A percentile compares a stretch with the other conserved stretches of the same genome.
These are phyloP conservation scores for Metschnikowia corniflorae DNA, from an alignment of 805 yeast genomes.

Conservation along the genomic window DNA sequence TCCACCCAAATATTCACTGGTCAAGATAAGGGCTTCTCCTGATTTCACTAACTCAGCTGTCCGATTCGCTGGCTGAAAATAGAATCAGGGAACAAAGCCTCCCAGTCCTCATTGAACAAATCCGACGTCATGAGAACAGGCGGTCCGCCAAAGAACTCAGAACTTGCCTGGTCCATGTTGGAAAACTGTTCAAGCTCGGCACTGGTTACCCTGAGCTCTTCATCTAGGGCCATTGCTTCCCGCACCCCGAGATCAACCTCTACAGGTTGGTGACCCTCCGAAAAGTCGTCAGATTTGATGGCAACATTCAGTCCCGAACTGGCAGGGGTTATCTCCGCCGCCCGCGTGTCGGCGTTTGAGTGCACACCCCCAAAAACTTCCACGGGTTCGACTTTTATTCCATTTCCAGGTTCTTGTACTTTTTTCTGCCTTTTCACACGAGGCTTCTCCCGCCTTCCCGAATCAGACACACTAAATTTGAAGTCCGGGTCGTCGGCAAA, in stretches of 20 bases:
- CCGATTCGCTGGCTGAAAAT: conserved; percentile 22
- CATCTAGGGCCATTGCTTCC: conserved; percentile 1
- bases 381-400: not conserved
- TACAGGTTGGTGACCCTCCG: not conserved
- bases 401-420: not conserved
- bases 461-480: not conserved
- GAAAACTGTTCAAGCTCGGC: conserved; percentile 7
- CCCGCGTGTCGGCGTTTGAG: too few relatives aligned
- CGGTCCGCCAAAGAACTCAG: conserved; percentile 49
- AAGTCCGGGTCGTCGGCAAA: conserved; percentile 15
- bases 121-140: conserved; percentile 51
- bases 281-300: not conserved
- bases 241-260: not conserved
- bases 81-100: conserved; percentile 46
- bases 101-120: conserved; percentile 48
- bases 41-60: conserved; percentile 2
- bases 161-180: conserved; percentile 21
- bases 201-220: conserved; percentile 3
- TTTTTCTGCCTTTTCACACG: conserved; percentile 6
- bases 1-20: too few relatives aligned
- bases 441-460: conserved; percentile 3
- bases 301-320: not conserved
- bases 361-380: not conserved
- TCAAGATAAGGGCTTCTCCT: too few relatives aligned
- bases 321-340: not conserved